A percentile compares a stretch with the other conserved stretches of the same genome.
Evolutionary conservation across 768 basidiomycete species (phyloP).

Genomic region (Leccinum olivaceopallidum): DNA sequence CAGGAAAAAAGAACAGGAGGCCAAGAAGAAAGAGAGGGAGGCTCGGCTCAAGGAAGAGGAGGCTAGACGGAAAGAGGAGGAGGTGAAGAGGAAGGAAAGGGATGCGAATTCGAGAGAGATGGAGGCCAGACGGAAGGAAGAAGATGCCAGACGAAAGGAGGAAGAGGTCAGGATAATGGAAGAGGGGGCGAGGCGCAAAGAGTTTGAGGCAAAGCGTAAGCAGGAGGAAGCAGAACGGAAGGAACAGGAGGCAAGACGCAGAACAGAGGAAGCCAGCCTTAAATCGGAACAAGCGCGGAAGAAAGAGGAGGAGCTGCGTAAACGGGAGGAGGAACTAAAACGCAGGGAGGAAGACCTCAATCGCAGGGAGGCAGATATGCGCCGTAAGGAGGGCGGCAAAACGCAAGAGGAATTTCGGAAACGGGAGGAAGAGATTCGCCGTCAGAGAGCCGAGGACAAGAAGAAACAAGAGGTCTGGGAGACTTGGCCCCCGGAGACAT

Average conservation of each 20-base stretch:
- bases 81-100: slow-evolving; percentile 23
- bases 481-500: slow-evolving; percentile 28
- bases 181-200: slow-evolving; percentile 30
- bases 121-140: slow-evolving; percentile 31
- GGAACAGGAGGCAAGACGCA: slow-evolving; percentile 32
- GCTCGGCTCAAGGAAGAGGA: slow-evolving; percentile 20
- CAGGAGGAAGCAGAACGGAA: slow-evolving; percentile 29
- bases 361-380: slow-evolving; percentile 33
- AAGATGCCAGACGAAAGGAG: slow-evolving; percentile 27
- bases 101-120: slow-evolving; percentile 31
- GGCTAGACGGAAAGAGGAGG: slow-evolving; percentile 24
- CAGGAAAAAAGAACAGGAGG: slow-evolving; percentile 26
- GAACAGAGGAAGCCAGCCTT: slow-evolving; percentile 26
- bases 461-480: slow-evolving; percentile 32
- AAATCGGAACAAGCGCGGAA: slow-evolving; percentile 25
- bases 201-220: slow-evolving; percentile 33
- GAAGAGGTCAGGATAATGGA: slow-evolving; percentile 29
- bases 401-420: slow-evolving; percentile 30
- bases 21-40: slow-evolving; percentile 32
- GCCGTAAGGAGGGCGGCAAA: slow-evolving; percentile 30
- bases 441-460: slow-evolving; percentile 33
- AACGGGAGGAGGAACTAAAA: slow-evolving; percentile 30
- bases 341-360: slow-evolving; percentile 35
- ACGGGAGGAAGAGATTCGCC: slow-evolving; percentile 34
- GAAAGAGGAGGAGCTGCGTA: slow-evolving; percentile 29